Conservation (phyloP, 164 flowering plant genomes). For the Annona cherimola region DNA sequence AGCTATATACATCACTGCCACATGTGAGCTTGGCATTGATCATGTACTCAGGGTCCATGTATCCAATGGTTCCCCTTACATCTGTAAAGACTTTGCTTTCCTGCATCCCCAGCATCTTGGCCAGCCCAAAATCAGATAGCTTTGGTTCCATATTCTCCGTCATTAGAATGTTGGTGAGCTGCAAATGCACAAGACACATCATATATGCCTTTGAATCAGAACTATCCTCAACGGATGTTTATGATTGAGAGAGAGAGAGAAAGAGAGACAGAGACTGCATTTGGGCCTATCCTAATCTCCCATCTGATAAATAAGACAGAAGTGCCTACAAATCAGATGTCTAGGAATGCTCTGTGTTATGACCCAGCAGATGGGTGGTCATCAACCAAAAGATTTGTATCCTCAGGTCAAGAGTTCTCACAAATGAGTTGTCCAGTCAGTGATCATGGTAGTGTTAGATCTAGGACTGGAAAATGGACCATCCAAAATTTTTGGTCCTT, state of each 20-base stretch:
- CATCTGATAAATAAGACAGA: too few relatives aligned
- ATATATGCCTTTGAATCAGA: background rate
- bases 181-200: background rate
- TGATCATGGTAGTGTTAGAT: background rate
- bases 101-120: constrained; percentile 65
- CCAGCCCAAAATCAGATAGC: constrained; percentile 80
- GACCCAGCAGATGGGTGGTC: background rate
- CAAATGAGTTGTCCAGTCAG: background rate
- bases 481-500: background rate
- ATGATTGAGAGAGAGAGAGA: too few relatives aligned
- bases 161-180: constrained; percentile 76
- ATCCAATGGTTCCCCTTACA: constrained; percentile 72
- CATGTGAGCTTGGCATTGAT: constrained; percentile 68
- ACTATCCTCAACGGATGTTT: background rate
- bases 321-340: background rate
- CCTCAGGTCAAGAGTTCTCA: background rate
- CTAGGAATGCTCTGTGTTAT: background rate
- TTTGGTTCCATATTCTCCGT: constrained; percentile 56
- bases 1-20: constrained; percentile 70
- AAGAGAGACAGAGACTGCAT: too few relatives aligned
- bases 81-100: constrained; percentile 74
- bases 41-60: constrained; percentile 84
- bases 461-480: background rate
- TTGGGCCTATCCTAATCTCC: too few relatives aligned
- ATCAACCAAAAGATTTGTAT: background rate